Conservation (phyloP, 2,329 filamentous ascomycete species). For the Neodidymelliopsis sp. region DNA sequence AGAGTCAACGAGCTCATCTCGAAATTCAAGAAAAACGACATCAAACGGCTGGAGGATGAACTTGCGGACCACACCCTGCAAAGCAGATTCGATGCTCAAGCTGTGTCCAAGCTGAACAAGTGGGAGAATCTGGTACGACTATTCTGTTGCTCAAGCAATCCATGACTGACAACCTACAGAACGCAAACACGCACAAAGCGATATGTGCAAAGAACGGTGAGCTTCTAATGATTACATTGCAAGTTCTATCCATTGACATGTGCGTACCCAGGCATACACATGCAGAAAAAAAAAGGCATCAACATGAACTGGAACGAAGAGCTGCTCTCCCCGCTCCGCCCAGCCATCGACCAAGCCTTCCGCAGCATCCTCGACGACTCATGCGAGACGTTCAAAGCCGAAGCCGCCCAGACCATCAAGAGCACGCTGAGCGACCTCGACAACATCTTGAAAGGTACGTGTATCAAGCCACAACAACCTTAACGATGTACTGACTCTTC, state of each 20-base stretch:
- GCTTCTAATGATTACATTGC: too few relatives aligned
- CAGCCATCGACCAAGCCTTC: conserved; percentile 6
- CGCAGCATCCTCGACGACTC: not conserved
- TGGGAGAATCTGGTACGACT: conserved; percentile 1
- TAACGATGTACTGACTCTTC: too few relatives aligned
- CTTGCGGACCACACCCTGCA: conserved; percentile 1
- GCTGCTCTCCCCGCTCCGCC: not conserved
- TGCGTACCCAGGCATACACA: conserved; percentile 7
- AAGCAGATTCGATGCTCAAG: conserved; percentile 1
- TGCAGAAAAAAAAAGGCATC: conserved; percentile 14
- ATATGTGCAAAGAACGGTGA: too few relatives aligned
- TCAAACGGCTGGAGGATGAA: not conserved
- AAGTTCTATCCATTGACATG: too few relatives aligned
- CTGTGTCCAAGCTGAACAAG: not conserved
- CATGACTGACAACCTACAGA: too few relatives aligned
- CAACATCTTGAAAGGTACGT: conserved; percentile 8
- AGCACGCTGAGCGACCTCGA: not conserved
- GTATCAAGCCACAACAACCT: too few relatives aligned
- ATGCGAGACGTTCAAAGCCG: conserved; percentile 4
- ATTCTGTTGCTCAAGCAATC: too few relatives aligned
- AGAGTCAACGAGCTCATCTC: not conserved
- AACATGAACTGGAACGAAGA: conserved; percentile 10
- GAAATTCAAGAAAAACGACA: not conserved
- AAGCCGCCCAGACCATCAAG: conserved; percentile 10
- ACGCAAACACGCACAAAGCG: too few relatives aligned